Evolutionary conservation across 192 early-diverging fungal genomes (phyloP).

Genomic region (Coemansia sp.): DNA sequence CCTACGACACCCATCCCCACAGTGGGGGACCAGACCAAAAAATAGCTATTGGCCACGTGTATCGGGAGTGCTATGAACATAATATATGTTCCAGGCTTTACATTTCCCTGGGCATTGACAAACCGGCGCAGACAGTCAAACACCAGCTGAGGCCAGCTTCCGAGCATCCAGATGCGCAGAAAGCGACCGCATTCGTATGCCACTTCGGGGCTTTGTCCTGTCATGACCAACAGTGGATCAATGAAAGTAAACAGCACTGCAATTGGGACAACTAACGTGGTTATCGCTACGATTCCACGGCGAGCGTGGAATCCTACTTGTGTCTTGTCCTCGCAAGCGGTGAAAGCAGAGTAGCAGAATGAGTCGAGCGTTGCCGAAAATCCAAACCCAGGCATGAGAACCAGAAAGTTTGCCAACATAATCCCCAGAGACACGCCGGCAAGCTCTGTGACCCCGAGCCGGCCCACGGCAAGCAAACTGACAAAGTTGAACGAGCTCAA

Average conservation of each 20-base stretch:
- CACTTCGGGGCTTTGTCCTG: slow-evolving; percentile 75
- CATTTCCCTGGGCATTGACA: slow-evolving; percentile 86
- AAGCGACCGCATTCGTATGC: slow-evolving; percentile 69
- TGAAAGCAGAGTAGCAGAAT: slow-evolving; percentile 38
- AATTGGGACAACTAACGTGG: slow-evolving; percentile 26
- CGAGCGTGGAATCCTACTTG: slow-evolving; percentile 47
- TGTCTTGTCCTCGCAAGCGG: slow-evolving; percentile 45
- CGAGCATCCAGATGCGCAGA: slow-evolving; percentile 65
- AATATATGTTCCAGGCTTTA: slow-evolving; percentile 67
- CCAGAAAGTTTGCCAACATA: slow-evolving; percentile 70
- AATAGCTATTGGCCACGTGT: slow-evolving; percentile 28
- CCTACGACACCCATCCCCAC: slow-evolving; percentile 66
- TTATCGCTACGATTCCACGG: slow-evolving; percentile 40
- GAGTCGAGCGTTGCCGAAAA: slow-evolving; percentile 56
- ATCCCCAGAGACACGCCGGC: slow-evolving; percentile 66
- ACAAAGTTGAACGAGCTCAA: slow-evolving; percentile 66
- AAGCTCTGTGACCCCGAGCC: slow-evolving; percentile 64
- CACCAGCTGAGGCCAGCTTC: slow-evolving; percentile 73
- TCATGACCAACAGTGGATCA: slow-evolving; percentile 64
- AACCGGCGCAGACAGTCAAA: slow-evolving; percentile 85
- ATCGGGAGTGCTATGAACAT: slow-evolving; percentile 39
- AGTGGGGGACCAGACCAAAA: slow-evolving; percentile 50
- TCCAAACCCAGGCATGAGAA: slow-evolving; percentile 68
- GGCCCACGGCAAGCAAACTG: slow-evolving; percentile 65
- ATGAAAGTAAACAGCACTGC: slow-evolving; percentile 26